Evolutionary conservation across 805 yeast species (phyloP).

Genomic region (Teunomyces panamensis): DNA sequence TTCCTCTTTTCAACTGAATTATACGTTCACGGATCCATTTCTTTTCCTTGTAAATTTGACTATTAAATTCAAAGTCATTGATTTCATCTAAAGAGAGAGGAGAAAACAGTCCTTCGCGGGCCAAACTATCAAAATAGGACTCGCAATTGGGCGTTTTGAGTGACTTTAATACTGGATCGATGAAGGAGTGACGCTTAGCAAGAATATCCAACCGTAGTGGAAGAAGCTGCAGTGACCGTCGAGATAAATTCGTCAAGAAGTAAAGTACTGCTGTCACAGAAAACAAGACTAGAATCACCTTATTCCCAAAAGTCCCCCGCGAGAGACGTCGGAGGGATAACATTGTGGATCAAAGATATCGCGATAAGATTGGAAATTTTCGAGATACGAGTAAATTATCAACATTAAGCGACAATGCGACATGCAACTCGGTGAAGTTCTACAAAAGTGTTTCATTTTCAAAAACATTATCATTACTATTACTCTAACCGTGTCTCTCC

Average conservation of each 20-base stretch:
- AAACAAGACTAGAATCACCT: background rate
- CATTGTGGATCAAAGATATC: background rate
- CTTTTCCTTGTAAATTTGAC: constrained; percentile 21
- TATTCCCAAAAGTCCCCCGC: background rate
- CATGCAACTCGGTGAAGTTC: too few relatives aligned
- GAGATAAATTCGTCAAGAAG: background rate
- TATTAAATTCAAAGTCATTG: constrained; percentile 12
- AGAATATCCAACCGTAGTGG: background rate
- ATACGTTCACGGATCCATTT: constrained; percentile 24
- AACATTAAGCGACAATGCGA: too few relatives aligned
- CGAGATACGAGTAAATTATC: background rate
- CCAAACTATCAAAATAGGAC: background rate
- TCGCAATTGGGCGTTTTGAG: background rate
- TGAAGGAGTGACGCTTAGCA: background rate
- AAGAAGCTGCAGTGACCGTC: background rate
- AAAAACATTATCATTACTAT: background rate
- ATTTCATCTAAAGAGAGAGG: background rate
- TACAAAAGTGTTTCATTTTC: background rate
- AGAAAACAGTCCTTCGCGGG: background rate
- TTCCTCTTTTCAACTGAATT: constrained; percentile 12
- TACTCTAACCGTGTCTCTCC: constrained; percentile 16
- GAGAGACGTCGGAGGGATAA: background rate
- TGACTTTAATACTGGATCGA: background rate
- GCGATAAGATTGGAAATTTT: background rate
- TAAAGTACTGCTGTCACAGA: background rate